Conservation (phyloP, 306 rosid genomes). For the Erythrophleum fordii region DNA sequence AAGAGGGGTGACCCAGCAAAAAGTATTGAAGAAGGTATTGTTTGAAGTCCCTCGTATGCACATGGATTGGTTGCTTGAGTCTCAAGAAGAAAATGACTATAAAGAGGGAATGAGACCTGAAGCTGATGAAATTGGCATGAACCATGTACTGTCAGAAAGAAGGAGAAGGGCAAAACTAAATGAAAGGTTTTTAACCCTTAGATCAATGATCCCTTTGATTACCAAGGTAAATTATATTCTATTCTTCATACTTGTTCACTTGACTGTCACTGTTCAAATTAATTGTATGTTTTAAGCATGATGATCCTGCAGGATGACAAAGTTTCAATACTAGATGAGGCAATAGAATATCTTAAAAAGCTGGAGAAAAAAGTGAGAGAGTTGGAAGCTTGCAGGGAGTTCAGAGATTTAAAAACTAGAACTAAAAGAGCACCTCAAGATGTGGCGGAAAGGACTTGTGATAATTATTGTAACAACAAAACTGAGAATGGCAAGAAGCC, state of each 20-base stretch:
- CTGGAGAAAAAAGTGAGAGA: constrained; percentile 74
- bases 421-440: constrained; percentile 60
- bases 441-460: constrained; percentile 63
- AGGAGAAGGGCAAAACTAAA: constrained; percentile 76
- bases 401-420: constrained; percentile 47
- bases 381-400: constrained; percentile 56
- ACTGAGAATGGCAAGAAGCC: constrained; percentile 52
- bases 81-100: constrained; percentile 63
- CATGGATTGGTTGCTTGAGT: constrained; percentile 45
- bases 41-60: constrained; percentile 81
- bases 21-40: constrained; percentile 69
- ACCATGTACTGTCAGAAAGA: constrained; percentile 73
- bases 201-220: constrained; percentile 75
- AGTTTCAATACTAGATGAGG: constrained; percentile 82
- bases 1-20: constrained; percentile 52
- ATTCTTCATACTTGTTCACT: constrained; percentile 19
- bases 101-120: constrained; percentile 68
- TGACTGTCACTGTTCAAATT: constrained; percentile 20
- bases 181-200: constrained; percentile 71
- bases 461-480: constrained; percentile 60
- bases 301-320: constrained; percentile 72
- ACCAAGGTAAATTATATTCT: constrained; percentile 56
- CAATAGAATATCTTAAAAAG: constrained; percentile 70
- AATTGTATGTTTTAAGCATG: constrained; percentile 7
- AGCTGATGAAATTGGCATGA: constrained; percentile 62